These are phyloP conservation scores for Penicillium canescens DNA, from an alignment of 495 filamentous ascomycete species.

Conservation along the genomic window DNA sequence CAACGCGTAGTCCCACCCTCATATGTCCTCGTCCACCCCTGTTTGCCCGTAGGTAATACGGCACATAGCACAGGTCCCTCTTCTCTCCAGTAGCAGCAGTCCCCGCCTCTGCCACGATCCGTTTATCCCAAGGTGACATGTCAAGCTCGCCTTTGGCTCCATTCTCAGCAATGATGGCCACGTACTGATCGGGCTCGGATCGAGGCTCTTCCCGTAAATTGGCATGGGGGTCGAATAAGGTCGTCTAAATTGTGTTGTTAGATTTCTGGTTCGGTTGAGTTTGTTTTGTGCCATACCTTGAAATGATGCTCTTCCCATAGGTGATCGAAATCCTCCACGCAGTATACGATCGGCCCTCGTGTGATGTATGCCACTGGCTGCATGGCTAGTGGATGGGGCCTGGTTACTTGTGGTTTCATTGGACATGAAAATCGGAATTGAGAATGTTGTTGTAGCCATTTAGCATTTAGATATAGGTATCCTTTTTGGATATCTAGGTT, in stretches of 20 bases:
- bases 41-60: conserved; percentile 53
- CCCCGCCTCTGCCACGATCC: conserved; percentile 17
- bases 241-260: conserved; percentile 11
- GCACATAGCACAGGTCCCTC: conserved; percentile 44
- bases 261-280: neutral
- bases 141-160: conserved; percentile 34
- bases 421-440: conserved; percentile 38
- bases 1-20: conserved; percentile 35
- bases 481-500: conserved; percentile 36
- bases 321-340: conserved; percentile 58
- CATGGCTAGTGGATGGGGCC: conserved; percentile 52
- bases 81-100: conserved; percentile 8
- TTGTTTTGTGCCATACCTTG: conserved; percentile 32
- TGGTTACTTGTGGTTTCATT: conserved; percentile 46
- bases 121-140: conserved; percentile 26
- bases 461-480: conserved; percentile 45
- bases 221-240: conserved; percentile 20
- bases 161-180: conserved; percentile 36
- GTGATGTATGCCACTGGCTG: conserved; percentile 51
- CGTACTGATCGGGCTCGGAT: conserved; percentile 22
- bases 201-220: conserved; percentile 18
- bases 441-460: conserved; percentile 32
- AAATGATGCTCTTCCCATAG: conserved; percentile 59
- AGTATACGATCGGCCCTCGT: conserved; percentile 58
- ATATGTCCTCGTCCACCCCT: conserved; percentile 52